Base-by-base conservation (phyloP, 2,329 filamentous ascomycete species). In the Thielaviopsis ethacetica region DNA sequence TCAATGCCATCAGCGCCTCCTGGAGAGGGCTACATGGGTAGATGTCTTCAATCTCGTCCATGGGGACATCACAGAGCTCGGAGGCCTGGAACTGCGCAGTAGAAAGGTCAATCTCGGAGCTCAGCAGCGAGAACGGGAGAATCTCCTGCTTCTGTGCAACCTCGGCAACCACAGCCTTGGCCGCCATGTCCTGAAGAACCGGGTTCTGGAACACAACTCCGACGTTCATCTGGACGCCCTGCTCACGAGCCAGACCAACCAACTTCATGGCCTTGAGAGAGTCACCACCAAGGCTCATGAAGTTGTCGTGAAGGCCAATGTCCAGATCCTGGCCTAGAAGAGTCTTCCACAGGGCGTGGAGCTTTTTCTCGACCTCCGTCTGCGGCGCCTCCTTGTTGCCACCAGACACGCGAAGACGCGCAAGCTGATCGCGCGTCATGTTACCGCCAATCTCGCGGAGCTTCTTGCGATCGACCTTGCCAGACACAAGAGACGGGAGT, bases 11-110 rank as follows among this genome's bases (percentile, higher is more conserved):
- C 1, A 81, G 70, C 1, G 74, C 76, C 64, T 79, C 77, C 61
- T 82, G 78, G 1, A 79, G 68, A 0, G 77, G 73, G 0, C 76
- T 77, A 66, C 76, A 79, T 1, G 78, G 77, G 58, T 79, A 81
- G 0, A 78, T 66, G 60, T 82, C 77, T 54, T 78, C 74, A 4
- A 79, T 66, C 21, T 56, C 54, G 1, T 65, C 62, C 6, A 66
- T 59, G 1, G 67, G 65, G 10, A 75, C 64, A 3, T 64, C 67
- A 61, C 76, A 77, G 6, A 74, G 66, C n/a, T 62, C 64, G 5
- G 73, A 71, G 10, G 70, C 71, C 15, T 75, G 72, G 0, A 61
- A 58, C 17, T 68, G 65, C 1, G 73, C 73, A 0, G 65, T 62
- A 70, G 73, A 74, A 13, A 57, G 21, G 6, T 65, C 64, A 27